Conservation (phyloP, 1,284 basidiomycete species). For the Amylostereum chailletii region DNA sequence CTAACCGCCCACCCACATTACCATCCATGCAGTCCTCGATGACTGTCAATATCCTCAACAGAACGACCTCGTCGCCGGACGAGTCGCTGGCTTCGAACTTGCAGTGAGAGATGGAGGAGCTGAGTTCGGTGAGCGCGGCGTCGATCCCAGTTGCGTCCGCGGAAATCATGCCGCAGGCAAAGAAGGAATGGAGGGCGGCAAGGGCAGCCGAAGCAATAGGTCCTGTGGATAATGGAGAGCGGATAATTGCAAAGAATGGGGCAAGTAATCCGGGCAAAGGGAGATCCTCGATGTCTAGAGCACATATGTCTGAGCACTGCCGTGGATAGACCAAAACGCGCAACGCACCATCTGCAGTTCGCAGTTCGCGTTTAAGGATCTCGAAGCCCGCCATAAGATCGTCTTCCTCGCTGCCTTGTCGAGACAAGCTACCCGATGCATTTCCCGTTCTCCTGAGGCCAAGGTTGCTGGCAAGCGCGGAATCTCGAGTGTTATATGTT, state of each 20-base stretch:
- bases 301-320: neutral
- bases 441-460: conserved; percentile 57
- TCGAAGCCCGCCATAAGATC: conserved; percentile 89
- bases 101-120: conserved; percentile 88
- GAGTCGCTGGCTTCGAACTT: conserved; percentile 97
- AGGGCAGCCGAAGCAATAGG: conserved; percentile 90
- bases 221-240: conserved; percentile 88
- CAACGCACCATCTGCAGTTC: conserved; percentile 63
- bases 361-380: conserved; percentile 71
- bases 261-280: conserved; percentile 59
- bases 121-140: conserved; percentile 74
- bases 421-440: conserved; percentile 25
- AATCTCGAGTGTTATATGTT: conserved; percentile 50
- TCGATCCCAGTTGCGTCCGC: conserved; percentile 43
- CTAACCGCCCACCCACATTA: conserved; percentile 57
- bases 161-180: conserved; percentile 69
- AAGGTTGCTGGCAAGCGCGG: conserved; percentile 61
- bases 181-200: conserved; percentile 81
- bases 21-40: conserved; percentile 81
- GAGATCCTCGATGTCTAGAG: conserved; percentile 47
- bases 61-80: conserved; percentile 92
- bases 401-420: conserved; percentile 49
- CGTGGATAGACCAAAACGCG: neutral
- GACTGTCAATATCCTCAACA: conserved; percentile 87
- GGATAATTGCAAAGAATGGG: conserved; percentile 90